Base-by-base conservation (phyloP, 2,329 filamentous ascomycete species). In the Chrysoporthe cubensis region DNA sequence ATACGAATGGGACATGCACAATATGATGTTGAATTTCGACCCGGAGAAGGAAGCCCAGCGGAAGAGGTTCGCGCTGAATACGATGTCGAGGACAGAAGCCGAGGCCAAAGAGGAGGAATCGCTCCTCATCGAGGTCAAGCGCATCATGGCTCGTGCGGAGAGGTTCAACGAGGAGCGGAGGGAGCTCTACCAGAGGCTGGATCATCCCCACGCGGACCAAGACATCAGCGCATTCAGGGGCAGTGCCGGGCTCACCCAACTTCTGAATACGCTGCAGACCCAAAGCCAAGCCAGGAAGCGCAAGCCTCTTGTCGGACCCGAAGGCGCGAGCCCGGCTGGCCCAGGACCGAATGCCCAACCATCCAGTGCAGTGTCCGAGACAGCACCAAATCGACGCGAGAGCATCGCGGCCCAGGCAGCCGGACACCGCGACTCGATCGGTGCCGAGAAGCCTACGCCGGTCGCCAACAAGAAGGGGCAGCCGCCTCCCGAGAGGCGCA, bases 41-140 rank as follows among this genome's bases (percentile, higher is more conserved):
- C 88, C 94, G 0, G 84, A 87, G 18, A 89, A 92, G 73, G 96
- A 99, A 79, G 86, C 85, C 34, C 84, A 88, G 64, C 89, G 96
- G 70, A 99, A 98, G 81, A 88, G 91, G 67, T 92, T 97, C 74
- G 95, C 94, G 3, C 87, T 91, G 71, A 89, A 91, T 62, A 88
- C 94, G 59, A 86, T 98, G 71, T 88, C 90, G 60, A 88, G 96
- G 52, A 91, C 90, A 9, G 90, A 90, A 71, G 93, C 97, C 71
- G 95, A 99, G 79, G 92, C 95, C 37, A 90, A 92, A 70, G 96
- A 99, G 78, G 96, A 99, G 80, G 92, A 96, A 73, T 91, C 93
- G 44, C 82, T 99, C 2, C 85, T 99, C 21, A 86, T 95, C 68
- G 96, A 99, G 76, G 88, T 99, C 66, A 94, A 96, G 75, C 91